Base-by-base conservation (phyloP, 2,329 filamentous ascomycete genomes). In the Xylaria hypoxylon region DNA sequence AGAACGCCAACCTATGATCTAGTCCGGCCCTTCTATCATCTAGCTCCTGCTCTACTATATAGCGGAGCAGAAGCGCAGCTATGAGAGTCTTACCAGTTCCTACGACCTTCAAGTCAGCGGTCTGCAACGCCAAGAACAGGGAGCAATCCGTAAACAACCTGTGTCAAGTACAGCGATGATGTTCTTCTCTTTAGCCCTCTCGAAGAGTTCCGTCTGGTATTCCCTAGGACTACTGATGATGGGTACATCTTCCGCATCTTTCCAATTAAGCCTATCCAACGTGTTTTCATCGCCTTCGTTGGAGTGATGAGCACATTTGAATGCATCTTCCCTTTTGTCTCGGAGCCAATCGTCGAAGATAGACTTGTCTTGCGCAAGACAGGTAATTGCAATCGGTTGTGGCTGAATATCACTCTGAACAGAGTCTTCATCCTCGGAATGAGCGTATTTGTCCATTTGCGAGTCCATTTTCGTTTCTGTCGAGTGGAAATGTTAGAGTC, bases 71-170 rank as follows among this genome's bases (percentile, higher is more conserved):
- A 2, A 98, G 85, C 0, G 93, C 94, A 0, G 96, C 94, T 72
- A 99, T 97, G n/a, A 97, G 83, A 0, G 96, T 99, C 80, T 99
- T 99, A 2, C 96, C 96, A 3, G 93, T 94, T 13, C 96, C 92
- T 90, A 65, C 19, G 28, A 44, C n/a, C 13, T 24, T 44, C 17
- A 2, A 42, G 64, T 72, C 60, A 73, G 69, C 35, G n/a, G 22
- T 31, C 26, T 45, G 11, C n/a, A 45, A 3, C 19, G 17, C 2
- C 10, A 26, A 33, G 38, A 28, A 45, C 7, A 22, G n/a, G 17
- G 5, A 4, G 17, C 24, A 13, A 15, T 5, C 4, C 4, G 22
- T 47, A 8, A 57, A 74, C 58, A 76, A 89, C 89, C 93, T n/a
- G 95, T 97, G 74, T 96, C 94, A 1, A 98, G 85, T 0, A 99